phyloP scores from a whole-genome alignment of 352 stramenopile species.

The Pythium vanterpoolii region DNA sequence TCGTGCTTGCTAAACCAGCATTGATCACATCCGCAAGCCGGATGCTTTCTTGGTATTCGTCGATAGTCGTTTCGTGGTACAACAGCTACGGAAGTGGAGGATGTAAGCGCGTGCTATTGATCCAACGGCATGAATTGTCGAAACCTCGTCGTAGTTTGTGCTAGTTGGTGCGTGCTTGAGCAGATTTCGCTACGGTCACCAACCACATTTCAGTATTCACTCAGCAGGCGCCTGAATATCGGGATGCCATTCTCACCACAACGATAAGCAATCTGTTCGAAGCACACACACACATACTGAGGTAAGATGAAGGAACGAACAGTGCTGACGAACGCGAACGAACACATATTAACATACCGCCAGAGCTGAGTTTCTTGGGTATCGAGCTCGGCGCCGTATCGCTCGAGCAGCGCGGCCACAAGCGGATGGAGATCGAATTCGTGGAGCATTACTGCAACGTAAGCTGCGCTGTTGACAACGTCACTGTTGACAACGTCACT shows the following conservation, averaged over 20 bases:
- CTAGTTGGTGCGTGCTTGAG: background rate
- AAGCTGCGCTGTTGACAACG: background rate
- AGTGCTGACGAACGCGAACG: background rate
- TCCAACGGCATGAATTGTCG: background rate
- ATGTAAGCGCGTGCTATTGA: background rate
- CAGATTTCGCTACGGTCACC: conserved; percentile 2
- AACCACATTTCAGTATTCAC: background rate
- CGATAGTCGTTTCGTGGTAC: background rate
- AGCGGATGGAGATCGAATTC: conserved; percentile 1
- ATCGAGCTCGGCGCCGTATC: background rate
- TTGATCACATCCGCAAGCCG: conserved; percentile 22
- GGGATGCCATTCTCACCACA: background rate
- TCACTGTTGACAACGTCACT: background rate
- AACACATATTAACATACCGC: conserved; percentile 4
- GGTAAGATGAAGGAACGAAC: background rate
- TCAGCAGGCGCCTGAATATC: background rate
- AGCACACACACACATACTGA: background rate
- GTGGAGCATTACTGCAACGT: conserved; percentile 6
- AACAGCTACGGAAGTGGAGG: conserved; percentile 1
- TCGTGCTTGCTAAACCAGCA: conserved; percentile 1
- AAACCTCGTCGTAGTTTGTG: conserved; percentile 11
- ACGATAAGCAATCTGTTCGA: background rate
- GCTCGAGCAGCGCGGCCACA: background rate
- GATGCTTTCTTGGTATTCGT: background rate
- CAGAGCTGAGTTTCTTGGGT: conserved; percentile 5